Percentiles rank a stretch among this genome's conserved stretches.
Evolutionary conservation across 2,329 filamentous ascomycete genomes (phyloP).

Genomic region (Pseudogymnoascus sp.): DNA sequence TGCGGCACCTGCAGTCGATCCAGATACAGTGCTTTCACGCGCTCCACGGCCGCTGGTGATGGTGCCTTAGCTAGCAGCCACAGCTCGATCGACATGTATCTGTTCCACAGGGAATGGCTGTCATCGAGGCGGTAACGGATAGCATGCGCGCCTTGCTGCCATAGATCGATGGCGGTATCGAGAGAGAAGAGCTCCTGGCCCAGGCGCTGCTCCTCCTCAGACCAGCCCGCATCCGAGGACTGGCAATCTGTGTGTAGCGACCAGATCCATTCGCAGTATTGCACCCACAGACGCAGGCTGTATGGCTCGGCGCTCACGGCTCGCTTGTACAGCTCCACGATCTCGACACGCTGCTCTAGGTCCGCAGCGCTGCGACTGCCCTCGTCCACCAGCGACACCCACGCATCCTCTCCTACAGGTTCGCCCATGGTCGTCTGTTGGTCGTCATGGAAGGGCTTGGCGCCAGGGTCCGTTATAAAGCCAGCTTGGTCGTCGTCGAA

Average conservation of each 20-base stretch:
- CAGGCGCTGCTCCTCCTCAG: constrained; percentile 61
- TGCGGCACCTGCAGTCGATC: constrained; percentile 68
- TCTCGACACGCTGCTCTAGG: constrained; percentile 59
- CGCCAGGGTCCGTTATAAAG: constrained; percentile 6
- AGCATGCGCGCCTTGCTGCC: constrained; percentile 64
- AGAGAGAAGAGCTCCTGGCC: constrained; percentile 67
- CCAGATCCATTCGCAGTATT: constrained; percentile 74
- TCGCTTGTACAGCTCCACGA: constrained; percentile 65
- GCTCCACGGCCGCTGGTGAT: constrained; percentile 51
- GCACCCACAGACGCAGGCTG: constrained; percentile 67
- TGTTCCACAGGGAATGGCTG: constrained; percentile 73
- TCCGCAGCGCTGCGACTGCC: constrained; percentile 53
- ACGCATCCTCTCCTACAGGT: constrained; percentile 68
- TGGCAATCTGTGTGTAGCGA: constrained; percentile 60
- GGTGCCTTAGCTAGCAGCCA: constrained; percentile 54
- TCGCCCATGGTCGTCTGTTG: constrained; percentile 23
- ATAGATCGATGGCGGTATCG: constrained; percentile 58
- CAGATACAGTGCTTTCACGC: constrained; percentile 62
- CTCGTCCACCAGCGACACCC: constrained; percentile 72
- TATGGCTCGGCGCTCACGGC: constrained; percentile 65
- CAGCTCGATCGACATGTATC: constrained; percentile 66
- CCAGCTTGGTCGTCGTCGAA: constrained; percentile 2
- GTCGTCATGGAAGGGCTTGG: constrained; percentile 9
- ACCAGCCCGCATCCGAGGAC: constrained; percentile 47
- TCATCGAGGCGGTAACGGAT: constrained; percentile 69